phyloP scores from a whole-genome alignment of 352 stramenopile genomes.

The Pythium insidiosum region DNA sequence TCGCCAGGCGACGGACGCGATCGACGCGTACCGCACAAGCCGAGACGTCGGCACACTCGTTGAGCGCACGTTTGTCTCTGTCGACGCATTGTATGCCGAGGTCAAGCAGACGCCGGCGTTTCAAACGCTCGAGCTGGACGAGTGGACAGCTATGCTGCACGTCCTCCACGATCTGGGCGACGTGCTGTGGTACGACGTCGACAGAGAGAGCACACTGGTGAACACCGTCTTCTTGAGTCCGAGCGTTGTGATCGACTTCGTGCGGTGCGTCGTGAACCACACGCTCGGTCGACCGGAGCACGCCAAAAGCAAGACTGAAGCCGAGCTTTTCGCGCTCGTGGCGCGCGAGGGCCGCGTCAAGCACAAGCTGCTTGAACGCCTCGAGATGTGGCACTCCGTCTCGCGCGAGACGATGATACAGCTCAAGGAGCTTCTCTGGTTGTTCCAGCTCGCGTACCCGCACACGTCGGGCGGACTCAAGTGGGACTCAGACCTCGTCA shows the following conservation, averaged over 20 bases:
- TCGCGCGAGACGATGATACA: too few relatives aligned
- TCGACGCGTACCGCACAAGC: not conserved
- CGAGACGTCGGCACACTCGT: too few relatives aligned
- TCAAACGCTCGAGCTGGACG: not conserved
- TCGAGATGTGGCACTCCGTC: too few relatives aligned
- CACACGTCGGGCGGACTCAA: too few relatives aligned
- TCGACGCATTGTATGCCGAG: not conserved
- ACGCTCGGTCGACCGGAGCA: too few relatives aligned
- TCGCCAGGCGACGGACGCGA: not conserved
- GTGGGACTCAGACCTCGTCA: too few relatives aligned
- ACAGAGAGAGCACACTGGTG: not conserved
- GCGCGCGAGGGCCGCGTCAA: too few relatives aligned
- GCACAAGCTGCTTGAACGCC: too few relatives aligned
- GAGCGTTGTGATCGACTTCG: constrained; percentile 8
- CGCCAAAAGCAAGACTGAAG: too few relatives aligned
- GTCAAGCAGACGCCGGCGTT: not conserved
- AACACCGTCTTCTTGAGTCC: constrained; percentile 3
- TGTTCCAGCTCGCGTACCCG: too few relatives aligned
- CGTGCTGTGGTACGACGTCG: constrained; percentile 10
- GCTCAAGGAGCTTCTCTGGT: too few relatives aligned
- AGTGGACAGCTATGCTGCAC: constrained; percentile 2
- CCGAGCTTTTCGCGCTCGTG: too few relatives aligned
- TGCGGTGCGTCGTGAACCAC: constrained; percentile 9
- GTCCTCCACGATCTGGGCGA: constrained; percentile 8
- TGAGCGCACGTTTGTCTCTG: not conserved